Percentiles rank a stretch among this genome's conserved stretches.
Evolutionary conservation across 2,329 filamentous ascomycete species (phyloP).

Genomic region (Fusarium gaditjirri): DNA sequence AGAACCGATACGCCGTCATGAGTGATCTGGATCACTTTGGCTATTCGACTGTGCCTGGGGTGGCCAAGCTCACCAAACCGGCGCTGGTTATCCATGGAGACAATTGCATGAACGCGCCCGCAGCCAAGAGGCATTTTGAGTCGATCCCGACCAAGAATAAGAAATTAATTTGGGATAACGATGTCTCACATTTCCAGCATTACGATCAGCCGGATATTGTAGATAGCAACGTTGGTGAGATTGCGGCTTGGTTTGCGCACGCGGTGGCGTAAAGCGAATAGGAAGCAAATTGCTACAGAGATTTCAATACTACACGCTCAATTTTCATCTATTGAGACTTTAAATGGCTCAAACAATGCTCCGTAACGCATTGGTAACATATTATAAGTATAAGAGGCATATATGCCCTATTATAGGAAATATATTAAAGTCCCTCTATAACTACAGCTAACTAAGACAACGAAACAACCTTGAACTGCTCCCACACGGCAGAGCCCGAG

Average conservation of each 20-base stretch:
- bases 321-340: no score
- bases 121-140: neutral
- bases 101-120: neutral
- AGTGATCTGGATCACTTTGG: neutral
- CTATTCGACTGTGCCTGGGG: neutral
- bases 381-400: no score
- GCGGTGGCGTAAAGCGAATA: no score
- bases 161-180: neutral
- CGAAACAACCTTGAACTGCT: neutral
- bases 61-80: neutral
- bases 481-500: neutral
- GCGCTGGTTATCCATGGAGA: neutral
- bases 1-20: neutral
- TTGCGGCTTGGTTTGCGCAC: neutral
- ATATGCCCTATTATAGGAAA: no score
- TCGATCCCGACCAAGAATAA: neutral
- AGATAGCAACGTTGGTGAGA: neutral
- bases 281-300: no score
- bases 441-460: rapidly evolving
- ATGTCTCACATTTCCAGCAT: neutral
- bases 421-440: no score
- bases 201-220: neutral
- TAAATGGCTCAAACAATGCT: no score
- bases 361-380: no score
- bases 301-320: no score